Evolutionary conservation across 2,329 filamentous ascomycete genomes (phyloP).

Genomic region (Colletotrichum spaethianum): DNA sequence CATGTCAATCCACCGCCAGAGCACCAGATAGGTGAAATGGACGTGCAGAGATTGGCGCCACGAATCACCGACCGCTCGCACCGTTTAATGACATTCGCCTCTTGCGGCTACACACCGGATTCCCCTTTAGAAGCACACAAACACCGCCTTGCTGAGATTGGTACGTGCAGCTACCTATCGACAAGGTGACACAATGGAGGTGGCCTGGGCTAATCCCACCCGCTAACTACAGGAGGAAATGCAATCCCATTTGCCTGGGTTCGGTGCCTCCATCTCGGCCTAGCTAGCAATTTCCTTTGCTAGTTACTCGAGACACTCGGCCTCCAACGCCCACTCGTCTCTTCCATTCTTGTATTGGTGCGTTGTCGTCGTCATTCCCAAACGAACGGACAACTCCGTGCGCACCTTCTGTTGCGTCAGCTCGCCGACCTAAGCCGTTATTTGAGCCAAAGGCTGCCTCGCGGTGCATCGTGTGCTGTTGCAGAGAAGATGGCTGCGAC

Average conservation of each 20-base stretch:
- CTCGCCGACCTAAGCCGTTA: slow-evolving; percentile 1
- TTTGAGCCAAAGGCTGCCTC: not conserved
- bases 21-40: not conserved
- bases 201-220: not conserved
- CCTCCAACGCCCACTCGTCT: slow-evolving; percentile 7
- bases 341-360: slow-evolving; percentile 13
- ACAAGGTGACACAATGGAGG: not conserved
- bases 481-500: slow-evolving; percentile 1
- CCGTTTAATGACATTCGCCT: not conserved
- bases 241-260: slow-evolving; percentile 20
- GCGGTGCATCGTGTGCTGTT: not conserved
- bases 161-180: not conserved
- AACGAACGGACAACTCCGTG: slow-evolving; percentile 28
- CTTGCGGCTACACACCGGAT: not conserved
- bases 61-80: not conserved
- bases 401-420: not conserved
- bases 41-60: not conserved
- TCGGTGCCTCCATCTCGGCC: slow-evolving; percentile 13
- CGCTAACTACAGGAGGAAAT: not conserved
- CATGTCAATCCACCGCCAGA: not conserved
- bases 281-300: slow-evolving; percentile 4
- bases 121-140: not conserved
- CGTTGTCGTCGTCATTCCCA: slow-evolving; percentile 17
- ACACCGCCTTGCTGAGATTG: not conserved
- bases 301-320: slow-evolving; percentile 3